phyloP scores from a whole-genome alignment of 306 rosid genomes.

The Adenanthera pavonina region DNA sequence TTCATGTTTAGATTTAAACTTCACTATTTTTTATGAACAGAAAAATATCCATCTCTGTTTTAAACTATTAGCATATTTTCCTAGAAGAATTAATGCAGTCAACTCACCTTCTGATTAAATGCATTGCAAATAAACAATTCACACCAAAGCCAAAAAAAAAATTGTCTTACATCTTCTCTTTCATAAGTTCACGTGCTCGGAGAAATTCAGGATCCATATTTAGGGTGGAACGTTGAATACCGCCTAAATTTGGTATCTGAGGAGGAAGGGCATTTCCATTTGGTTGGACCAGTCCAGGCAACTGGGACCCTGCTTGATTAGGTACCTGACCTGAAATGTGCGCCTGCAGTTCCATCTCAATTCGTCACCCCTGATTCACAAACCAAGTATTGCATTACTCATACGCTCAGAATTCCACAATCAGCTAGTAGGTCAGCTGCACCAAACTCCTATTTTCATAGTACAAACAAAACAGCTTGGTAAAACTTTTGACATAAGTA shows the following conservation, averaged over 20 bases:
- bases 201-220: slow-evolving; percentile 66
- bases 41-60: slow-evolving; percentile 1
- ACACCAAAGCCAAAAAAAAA: background rate
- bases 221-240: slow-evolving; percentile 45
- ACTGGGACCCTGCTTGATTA: slow-evolving; percentile 70
- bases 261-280: slow-evolving; percentile 66
- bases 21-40: background rate
- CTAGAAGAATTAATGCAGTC: slow-evolving; percentile 1
- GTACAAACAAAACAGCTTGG: background rate
- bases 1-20: background rate
- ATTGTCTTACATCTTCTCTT: slow-evolving; percentile 72
- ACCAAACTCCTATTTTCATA: slow-evolving; percentile 26
- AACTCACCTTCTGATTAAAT: slow-evolving; percentile 28
- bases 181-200: slow-evolving; percentile 54
- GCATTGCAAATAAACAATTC: background rate
- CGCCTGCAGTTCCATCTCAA: slow-evolving; percentile 66
- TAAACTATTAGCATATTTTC: background rate
- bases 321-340: slow-evolving; percentile 75
- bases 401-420: slow-evolving; percentile 30
- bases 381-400: slow-evolving; percentile 40
- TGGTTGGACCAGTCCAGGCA: slow-evolving; percentile 60
- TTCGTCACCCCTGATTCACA: background rate
- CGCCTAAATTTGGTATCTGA: slow-evolving; percentile 61
- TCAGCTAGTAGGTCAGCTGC: slow-evolving; percentile 26
- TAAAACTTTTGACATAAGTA: background rate